Evolutionary conservation across 139 green algal genomes (phyloP).

Genomic region (Edaphochlamys debaryana): DNA sequence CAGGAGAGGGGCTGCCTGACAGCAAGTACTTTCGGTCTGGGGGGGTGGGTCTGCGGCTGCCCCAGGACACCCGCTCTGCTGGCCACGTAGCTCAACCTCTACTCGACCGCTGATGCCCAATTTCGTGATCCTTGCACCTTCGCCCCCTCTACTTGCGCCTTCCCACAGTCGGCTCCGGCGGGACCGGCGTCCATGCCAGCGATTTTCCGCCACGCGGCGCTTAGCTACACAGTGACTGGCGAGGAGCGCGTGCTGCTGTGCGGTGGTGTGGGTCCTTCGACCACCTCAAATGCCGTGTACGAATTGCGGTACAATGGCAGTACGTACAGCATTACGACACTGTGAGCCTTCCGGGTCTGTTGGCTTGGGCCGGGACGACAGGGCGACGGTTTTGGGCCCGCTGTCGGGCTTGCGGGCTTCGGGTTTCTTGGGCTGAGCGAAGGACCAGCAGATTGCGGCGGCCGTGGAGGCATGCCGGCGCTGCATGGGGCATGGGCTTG

Average conservation of each 20-base stretch:
- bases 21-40: too few species aligned
- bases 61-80: too few species aligned
- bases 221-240: neutral
- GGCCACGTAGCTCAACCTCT: too few species aligned
- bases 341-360: neutral
- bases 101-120: too few species aligned
- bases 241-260: neutral
- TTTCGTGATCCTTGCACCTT: too few species aligned
- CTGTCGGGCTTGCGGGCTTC: too few species aligned
- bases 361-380: neutral
- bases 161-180: neutral
- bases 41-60: too few species aligned
- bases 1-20: too few species aligned
- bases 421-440: too few species aligned
- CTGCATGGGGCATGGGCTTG: too few species aligned
- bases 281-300: neutral
- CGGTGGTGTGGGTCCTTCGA: neutral
- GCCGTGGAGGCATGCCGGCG: too few species aligned
- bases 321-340: neutral
- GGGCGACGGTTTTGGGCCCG: neutral
- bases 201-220: conserved; percentile 19
- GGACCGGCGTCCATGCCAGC: neutral
- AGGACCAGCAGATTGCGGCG: too few species aligned
- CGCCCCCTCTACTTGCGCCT: neutral
- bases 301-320: conserved; percentile 2